A percentile compares a stretch with the other conserved stretches of the same genome.
Conservation (phyloP, 371 early-diverging fungal genomes). For the Mortierella sp. region DNA sequence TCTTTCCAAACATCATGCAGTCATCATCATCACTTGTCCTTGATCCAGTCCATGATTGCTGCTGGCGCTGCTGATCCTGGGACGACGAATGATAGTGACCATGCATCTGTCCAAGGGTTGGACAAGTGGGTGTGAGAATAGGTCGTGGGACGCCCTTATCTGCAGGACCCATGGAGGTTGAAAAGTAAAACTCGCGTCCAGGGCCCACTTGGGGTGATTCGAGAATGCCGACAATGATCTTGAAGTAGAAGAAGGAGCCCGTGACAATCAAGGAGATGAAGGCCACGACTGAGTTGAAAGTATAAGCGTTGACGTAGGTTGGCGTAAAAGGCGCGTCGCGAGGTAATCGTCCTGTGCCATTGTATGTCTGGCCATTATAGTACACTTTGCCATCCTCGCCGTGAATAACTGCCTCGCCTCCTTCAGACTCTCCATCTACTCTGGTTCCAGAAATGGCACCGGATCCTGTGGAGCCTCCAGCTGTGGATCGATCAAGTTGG, state of each 20-base stretch:
- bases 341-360: constrained; percentile 46
- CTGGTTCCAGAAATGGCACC: not conserved
- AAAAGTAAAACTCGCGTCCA: constrained; percentile 26
- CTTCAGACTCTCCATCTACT: not conserved
- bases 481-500: not conserved
- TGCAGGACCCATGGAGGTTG: constrained; percentile 25
- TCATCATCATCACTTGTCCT: constrained; percentile 11
- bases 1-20: constrained; percentile 44
- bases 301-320: constrained; percentile 48
- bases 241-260: constrained; percentile 48
- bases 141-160: constrained; percentile 33
- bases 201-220: constrained; percentile 46
- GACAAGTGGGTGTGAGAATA: constrained; percentile 28
- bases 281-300: constrained; percentile 42
- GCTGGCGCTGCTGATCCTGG: constrained; percentile 8
- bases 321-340: constrained; percentile 52
- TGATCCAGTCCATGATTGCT: not conserved
- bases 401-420: not conserved
- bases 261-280: constrained; percentile 45
- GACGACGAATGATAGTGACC: too few species aligned
- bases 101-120: constrained; percentile 2
- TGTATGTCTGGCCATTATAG: constrained; percentile 32
- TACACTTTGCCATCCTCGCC: constrained; percentile 19
- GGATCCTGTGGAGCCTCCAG: not conserved
- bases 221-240: constrained; percentile 43